Conservation (phyloP, 345 rosid genomes). For the Pistacia integerrima region DNA sequence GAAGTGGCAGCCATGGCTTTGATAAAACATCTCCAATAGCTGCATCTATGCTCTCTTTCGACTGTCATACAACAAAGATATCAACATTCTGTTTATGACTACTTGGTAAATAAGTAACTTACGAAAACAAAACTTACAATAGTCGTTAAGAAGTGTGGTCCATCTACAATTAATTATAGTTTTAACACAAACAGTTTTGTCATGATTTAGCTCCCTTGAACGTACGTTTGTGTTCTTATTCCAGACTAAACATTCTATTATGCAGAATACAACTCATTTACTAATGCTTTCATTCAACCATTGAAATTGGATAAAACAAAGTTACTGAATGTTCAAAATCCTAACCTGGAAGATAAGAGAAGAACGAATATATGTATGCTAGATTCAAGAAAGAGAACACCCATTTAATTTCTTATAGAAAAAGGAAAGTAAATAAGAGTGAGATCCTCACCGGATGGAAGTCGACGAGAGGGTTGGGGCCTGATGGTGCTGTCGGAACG, state of each 20-base stretch:
- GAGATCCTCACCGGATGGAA: slow-evolving; percentile 62
- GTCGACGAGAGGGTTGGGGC: slow-evolving; percentile 51
- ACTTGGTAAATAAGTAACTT: not conserved
- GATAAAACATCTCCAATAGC: slow-evolving; percentile 73
- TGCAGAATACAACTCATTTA: not conserved
- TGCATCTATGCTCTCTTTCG: slow-evolving; percentile 72
- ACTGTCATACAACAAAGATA: slow-evolving; percentile 29
- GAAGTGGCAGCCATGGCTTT: slow-evolving; percentile 87
- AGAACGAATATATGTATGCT: too few relatives aligned
- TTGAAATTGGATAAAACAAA: too few relatives aligned
- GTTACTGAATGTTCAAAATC: too few relatives aligned
- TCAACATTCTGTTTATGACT: not conserved
- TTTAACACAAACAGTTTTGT: not conserved
- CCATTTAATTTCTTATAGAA: too few relatives aligned
- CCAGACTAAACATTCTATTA: not conserved
- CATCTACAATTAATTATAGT: not conserved
- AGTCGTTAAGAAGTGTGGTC: not conserved
- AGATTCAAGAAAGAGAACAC: too few relatives aligned
- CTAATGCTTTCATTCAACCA: not conserved
- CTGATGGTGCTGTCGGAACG: slow-evolving; percentile 37
- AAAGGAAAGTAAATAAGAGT: not conserved
- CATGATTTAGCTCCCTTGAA: not conserved
- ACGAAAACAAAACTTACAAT: too few relatives aligned
- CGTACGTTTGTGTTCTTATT: too few relatives aligned
- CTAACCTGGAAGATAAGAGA: too few relatives aligned